Conservation (phyloP, 2,329 filamentous ascomycete genomes). For the Chaetomiaceae sp. region DNA sequence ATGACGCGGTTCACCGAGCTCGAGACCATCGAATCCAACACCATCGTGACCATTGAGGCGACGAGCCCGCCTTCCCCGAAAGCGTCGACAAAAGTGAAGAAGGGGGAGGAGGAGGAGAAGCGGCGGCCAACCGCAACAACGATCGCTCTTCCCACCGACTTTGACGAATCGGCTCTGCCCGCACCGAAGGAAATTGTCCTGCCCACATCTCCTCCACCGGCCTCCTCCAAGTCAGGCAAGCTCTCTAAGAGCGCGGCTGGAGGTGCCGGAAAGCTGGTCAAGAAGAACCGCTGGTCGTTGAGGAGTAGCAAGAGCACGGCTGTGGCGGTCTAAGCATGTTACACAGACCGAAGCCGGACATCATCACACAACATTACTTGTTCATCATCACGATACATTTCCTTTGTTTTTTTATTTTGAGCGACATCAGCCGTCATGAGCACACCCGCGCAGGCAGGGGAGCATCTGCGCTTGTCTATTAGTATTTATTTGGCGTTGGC, state of each 20-base stretch:
- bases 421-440: constrained; percentile 7
- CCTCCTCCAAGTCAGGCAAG: constrained; percentile 25
- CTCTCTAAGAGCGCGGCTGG: constrained; percentile 23
- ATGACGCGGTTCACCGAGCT: constrained; percentile 31
- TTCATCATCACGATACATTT: not conserved
- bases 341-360: not conserved
- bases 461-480: constrained; percentile 5
- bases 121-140: constrained; percentile 2
- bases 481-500: constrained; percentile 10
- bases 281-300: constrained; percentile 33
- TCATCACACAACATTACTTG: not conserved
- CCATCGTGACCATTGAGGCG: constrained; percentile 16
- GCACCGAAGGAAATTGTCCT: constrained; percentile 15
- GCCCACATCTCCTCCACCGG: not conserved
- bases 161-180: constrained; percentile 22
- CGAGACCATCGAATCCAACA: constrained; percentile 31
- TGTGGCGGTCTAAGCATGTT: constrained; percentile 27
- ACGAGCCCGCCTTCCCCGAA: constrained; percentile 8
- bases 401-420: constrained; percentile 12
- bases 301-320: constrained; percentile 26
- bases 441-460: constrained; percentile 9
- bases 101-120: constrained; percentile 13
- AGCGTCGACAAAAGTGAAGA: no score
- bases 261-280: constrained; percentile 28
- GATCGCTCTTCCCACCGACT: constrained; percentile 21